phyloP scores from a whole-genome alignment of 2,329 filamentous ascomycete genomes.

The Aspergillus sp. region DNA sequence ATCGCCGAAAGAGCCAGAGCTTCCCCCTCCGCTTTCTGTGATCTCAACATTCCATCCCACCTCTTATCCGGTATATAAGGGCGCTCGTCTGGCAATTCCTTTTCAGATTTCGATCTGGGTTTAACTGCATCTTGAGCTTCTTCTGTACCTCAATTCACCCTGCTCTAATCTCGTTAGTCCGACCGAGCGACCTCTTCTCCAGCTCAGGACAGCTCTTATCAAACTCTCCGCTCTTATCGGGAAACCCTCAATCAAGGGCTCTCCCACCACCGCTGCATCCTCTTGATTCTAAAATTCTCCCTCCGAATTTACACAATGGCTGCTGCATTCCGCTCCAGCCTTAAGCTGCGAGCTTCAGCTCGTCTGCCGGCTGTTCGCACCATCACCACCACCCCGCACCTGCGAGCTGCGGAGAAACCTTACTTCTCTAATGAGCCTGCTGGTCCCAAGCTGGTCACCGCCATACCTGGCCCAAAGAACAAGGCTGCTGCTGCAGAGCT shows the following conservation, averaged over 20 bases:
- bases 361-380: slow-evolving; percentile 36
- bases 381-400: slow-evolving; percentile 36
- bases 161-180: background rate
- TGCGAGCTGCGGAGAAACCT: slow-evolving; percentile 44
- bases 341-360: slow-evolving; percentile 33
- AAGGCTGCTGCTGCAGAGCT: slow-evolving; percentile 69
- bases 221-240: slow-evolving; percentile 11
- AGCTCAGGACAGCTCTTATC: slow-evolving; percentile 8
- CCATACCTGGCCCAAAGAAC: slow-evolving; percentile 75
- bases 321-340: slow-evolving; percentile 36
- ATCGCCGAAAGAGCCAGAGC: slow-evolving; percentile 11
- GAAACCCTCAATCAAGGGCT: background rate
- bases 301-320: slow-evolving; percentile 24
- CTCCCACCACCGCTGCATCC: background rate
- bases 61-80: slow-evolving; percentile 8
- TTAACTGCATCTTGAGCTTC: background rate
- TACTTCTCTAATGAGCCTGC: slow-evolving; percentile 61
- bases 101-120: background rate
- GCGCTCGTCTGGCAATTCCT: background rate
- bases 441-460: slow-evolving; percentile 55
- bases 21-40: background rate
- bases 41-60: background rate
- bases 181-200: background rate
- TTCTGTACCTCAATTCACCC: background rate
- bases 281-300: background rate